Percentiles rank a stretch among this genome's conserved stretches.
phyloP scores from a whole-genome alignment of 2,329 filamentous ascomycete genomes.

The Tolypocladium tropicale region DNA sequence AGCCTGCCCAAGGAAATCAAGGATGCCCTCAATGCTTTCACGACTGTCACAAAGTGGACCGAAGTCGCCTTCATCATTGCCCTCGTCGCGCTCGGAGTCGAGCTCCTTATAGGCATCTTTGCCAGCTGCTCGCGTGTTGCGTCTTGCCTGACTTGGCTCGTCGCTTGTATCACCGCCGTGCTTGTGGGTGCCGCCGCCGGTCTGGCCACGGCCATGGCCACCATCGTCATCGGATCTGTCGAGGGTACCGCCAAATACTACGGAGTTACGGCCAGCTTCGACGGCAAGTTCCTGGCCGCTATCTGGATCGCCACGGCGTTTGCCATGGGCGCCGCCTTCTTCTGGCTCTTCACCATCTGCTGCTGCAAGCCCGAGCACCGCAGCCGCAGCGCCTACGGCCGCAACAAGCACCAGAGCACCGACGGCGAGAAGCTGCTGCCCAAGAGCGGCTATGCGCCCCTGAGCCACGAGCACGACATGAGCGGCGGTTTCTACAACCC shows the following conservation, averaged over 20 bases:
- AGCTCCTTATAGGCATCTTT: conserved; percentile 70
- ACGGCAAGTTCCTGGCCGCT: conserved; percentile 57
- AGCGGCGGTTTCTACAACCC: conserved; percentile 27
- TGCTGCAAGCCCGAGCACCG: conserved; percentile 58
- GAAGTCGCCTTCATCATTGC: conserved; percentile 71
- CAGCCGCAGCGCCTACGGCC: conserved; percentile 17
- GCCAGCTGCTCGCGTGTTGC: conserved; percentile 75
- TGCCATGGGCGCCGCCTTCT: conserved; percentile 63
- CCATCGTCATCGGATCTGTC: conserved; percentile 49
- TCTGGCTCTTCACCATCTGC: conserved; percentile 89
- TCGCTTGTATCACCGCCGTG: conserved; percentile 52
- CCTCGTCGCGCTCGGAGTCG: conserved; percentile 56
- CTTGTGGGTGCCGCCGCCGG: conserved; percentile 52
- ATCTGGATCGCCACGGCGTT: conserved; percentile 77
- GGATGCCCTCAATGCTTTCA: conserved; percentile 62
- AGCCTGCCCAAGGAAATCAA: conserved; percentile 58
- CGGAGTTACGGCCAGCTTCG: conserved; percentile 56
- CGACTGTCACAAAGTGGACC: conserved; percentile 68
- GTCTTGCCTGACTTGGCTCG: conserved; percentile 71
- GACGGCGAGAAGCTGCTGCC: conserved; percentile 43
- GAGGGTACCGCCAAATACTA: conserved; percentile 55
- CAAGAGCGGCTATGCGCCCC: conserved; percentile 28
- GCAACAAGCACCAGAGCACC: conserved; percentile 18
- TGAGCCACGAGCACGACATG: conserved; percentile 24
- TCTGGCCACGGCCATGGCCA: conserved; percentile 65